phyloP scores from a whole-genome alignment of 176 grass and related monocot genomes.

The Eleusine indica region DNA sequence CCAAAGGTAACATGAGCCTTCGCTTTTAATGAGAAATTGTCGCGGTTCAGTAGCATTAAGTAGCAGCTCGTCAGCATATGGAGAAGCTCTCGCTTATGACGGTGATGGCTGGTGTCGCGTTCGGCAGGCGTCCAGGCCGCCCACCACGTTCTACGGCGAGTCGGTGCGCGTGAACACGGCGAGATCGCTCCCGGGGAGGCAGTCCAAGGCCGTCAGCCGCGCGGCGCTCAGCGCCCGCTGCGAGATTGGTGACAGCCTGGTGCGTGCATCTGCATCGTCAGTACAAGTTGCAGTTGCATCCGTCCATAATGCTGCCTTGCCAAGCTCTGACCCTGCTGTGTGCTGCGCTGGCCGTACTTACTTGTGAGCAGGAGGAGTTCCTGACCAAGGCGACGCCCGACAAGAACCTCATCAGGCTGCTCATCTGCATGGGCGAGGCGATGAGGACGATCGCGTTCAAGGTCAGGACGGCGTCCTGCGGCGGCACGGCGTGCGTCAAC shows the following conservation, averaged over 20 bases:
- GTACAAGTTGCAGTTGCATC: background rate
- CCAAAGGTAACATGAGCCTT: constrained; percentile 37
- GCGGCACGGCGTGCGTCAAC: constrained; percentile 92
- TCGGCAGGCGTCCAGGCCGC: constrained; percentile 32
- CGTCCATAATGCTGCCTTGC: background rate
- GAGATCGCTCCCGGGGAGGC: constrained; percentile 40
- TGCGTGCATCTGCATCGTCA: background rate
- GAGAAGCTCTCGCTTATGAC: background rate
- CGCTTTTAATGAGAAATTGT: background rate
- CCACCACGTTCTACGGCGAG: constrained; percentile 72
- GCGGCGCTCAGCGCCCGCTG: constrained; percentile 66
- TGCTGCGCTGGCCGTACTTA: background rate
- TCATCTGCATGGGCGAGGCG: constrained; percentile 94
- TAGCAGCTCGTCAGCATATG: background rate
- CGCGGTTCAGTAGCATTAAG: background rate
- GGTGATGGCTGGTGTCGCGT: background rate
- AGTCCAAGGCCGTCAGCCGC: constrained; percentile 44
- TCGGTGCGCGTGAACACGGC: constrained; percentile 52
- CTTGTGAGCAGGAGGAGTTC: constrained; percentile 74
- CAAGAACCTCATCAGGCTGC: constrained; percentile 89
- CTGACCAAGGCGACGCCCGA: constrained; percentile 84
- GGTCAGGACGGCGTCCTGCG: constrained; percentile 85
- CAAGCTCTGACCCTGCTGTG: background rate
- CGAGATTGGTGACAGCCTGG: constrained; percentile 90
- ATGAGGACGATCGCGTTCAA: constrained; percentile 96